Evolutionary conservation across 352 stramenopile species (phyloP), one percentile per base, ranked within the genome.

Genomic region (Phytophthora colocasiae): DNA sequence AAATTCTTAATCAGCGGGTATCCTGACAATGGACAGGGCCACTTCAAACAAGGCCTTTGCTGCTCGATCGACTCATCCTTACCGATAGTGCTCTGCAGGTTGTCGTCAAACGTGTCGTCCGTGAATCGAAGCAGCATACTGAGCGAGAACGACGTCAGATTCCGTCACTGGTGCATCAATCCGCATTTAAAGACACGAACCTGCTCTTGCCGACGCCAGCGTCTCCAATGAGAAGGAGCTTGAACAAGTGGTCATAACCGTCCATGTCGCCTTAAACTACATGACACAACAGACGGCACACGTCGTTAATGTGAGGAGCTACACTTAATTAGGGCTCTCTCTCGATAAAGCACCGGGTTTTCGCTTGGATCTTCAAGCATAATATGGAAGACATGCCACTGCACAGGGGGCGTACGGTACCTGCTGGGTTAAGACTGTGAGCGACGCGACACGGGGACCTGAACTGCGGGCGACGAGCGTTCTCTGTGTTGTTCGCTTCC

Each of bases 61-160:
- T n/a, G 4, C 40, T 24, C 31, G 11, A 10, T 8, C 26, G 31
- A 24, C 22, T 61, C 39, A 57, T 17, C 39, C 68, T 79, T 89
- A 83, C 97, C 97, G 69, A 99, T 99, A 15, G 97, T 99, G 61
- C 90, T 98, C 81, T 99, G 95, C 39, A 99, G 90, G 66, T 99
- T 97, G 69, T 99, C 95, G 75, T 99, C 97, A 62, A 99, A 99
- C 26, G 92, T 98, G 73, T 99, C 96, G 56, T 99, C 97, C 17
- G 97, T 99, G 71, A 99, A 99, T 41, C 97, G 94, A 53, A 99
- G 87, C 45, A 99, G 87, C 83, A 99, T 98, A 69, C 93, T 98
- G 58, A 44, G 69, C 40, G 24, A 32, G 9, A 43, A 65, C 43
- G 45, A 14, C 17, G 38, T 70, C 9, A 49, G 48, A 41, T 51